Base-by-base conservation (phyloP, 2,329 filamentous ascomycete species). In the Talaromyces sp. region DNA sequence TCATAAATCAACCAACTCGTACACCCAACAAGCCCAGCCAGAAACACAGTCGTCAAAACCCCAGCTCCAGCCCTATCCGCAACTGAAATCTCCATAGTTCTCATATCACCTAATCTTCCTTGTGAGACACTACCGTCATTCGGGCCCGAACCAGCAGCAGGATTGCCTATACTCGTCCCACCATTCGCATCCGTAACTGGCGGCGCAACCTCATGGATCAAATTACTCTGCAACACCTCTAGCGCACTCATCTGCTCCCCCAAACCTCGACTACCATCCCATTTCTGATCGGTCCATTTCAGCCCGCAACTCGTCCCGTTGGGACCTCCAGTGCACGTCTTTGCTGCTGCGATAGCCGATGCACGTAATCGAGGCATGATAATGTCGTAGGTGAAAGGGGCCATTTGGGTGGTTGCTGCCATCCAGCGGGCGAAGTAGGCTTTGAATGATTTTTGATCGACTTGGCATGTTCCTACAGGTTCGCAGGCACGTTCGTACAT, bases 391-490 rank as follows among this genome's bases (percentile, higher is more conserved):
- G 84, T 85, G 70, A 82, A 87, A 0, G 87, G 86, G 0, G 85
- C 86, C 67, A 88, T 78, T 70, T 88, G 84, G 0, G 82, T 82
- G 3, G 85, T 82, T 3, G 82, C 79, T n/a, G 84, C 85, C 78
- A 82, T 81, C 82, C 86, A 90, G 47, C 88, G 84, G 0, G 83
- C 78, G 3, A 89, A 79, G 71, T 88, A 89, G 7, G 86, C 86
- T 75, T 90, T 90, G 81, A 90, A 90, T 0, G 83, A 84, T 59
- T 81, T 83, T 73, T 88, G 86, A 67, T 90, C 87, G n/a, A 83
- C 79, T 73, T 88, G 84, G 76, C 87, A 89, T 13, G 76, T 81
- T 67, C 79, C 73, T 64, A 80, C 70, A 50, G 72, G 75, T 72
- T 90, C 87, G 71, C 88, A 90, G 19, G 85, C 82, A 50, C 80